Evolutionary conservation across 805 yeast species (phyloP).

Genomic region (baker's yeast (Saccharomyces cerevisiae)): DNA sequence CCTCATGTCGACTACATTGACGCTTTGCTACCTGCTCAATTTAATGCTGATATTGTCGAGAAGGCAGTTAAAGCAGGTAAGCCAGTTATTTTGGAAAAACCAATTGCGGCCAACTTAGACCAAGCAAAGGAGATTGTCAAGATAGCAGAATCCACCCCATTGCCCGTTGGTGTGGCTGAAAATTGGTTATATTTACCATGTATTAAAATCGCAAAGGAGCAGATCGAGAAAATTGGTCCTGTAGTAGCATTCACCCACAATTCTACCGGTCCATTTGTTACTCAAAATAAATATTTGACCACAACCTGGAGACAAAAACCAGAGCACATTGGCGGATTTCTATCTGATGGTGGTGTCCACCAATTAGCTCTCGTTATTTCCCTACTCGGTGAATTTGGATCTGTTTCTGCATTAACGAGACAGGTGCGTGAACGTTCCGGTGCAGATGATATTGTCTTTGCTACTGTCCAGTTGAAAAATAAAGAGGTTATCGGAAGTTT

Average conservation of each 20-base stretch:
- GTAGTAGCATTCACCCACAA: constrained; percentile 60
- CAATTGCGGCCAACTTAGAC: constrained; percentile 75
- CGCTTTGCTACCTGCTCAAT: constrained; percentile 83
- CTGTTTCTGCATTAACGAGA: constrained; percentile 66
- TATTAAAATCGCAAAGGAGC: constrained; percentile 45
- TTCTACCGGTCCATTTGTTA: constrained; percentile 66
- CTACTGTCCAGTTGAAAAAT: constrained; percentile 56
- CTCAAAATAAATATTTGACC: constrained; percentile 47
- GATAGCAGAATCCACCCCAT: constrained; percentile 48
- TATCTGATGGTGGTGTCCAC: constrained; percentile 95
- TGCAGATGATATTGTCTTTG: constrained; percentile 68
- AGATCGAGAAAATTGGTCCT: constrained; percentile 65
- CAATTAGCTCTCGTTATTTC: constrained; percentile 82
- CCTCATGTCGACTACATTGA: constrained; percentile 69
- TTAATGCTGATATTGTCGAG: constrained; percentile 58
- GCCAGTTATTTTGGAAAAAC: constrained; percentile 81
- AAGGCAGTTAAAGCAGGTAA: constrained; percentile 66
- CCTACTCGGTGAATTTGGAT: constrained; percentile 64
- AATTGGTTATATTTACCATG: constrained; percentile 74
- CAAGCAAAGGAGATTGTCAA: constrained; percentile 78
- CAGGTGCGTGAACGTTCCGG: constrained; percentile 77
- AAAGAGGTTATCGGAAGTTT: constrained; percentile 68
- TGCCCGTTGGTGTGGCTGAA: constrained; percentile 74
- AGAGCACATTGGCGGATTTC: constrained; percentile 84
- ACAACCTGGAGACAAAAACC: constrained; percentile 89